A percentile compares a stretch with the other conserved stretches of the same genome.
These are phyloP conservation scores for Penicillium bovifimosum DNA, from an alignment of 495 filamentous ascomycete genomes.

Conservation along the genomic window DNA sequence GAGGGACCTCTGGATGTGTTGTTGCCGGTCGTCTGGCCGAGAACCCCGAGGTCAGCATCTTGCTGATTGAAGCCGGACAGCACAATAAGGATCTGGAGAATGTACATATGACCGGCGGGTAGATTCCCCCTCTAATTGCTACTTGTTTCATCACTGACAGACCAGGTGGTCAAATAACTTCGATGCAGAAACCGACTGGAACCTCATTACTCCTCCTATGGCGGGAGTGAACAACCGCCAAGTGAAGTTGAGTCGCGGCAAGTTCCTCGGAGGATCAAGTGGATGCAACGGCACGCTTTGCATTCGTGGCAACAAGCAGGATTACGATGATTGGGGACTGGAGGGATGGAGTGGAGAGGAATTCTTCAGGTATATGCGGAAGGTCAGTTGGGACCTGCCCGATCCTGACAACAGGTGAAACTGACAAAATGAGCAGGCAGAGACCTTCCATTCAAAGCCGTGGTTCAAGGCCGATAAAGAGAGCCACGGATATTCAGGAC, in stretches of 20 bases:
- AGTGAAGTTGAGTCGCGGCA: constrained; percentile 55
- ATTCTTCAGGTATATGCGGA: constrained; percentile 48
- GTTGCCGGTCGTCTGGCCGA: constrained; percentile 59
- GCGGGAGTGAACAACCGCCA: constrained; percentile 48
- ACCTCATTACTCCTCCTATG: constrained; percentile 51
- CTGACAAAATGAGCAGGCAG: constrained; percentile 26
- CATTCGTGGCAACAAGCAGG: constrained; percentile 53
- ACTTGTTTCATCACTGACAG: not conserved
- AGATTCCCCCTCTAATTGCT: not conserved
- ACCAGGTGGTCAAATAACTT: constrained; percentile 39
- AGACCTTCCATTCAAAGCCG: constrained; percentile 42
- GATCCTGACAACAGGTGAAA: not conserved
- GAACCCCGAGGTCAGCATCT: constrained; percentile 45
- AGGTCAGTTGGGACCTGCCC: too few relatives aligned
- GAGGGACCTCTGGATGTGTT: constrained; percentile 56
- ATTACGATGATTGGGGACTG: constrained; percentile 57
- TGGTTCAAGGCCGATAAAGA: constrained; percentile 37
- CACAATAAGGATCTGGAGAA: constrained; percentile 42
- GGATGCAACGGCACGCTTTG: constrained; percentile 60
- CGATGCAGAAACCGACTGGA: constrained; percentile 51
- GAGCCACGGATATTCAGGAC: constrained; percentile 41
- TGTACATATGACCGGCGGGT: constrained; percentile 45
- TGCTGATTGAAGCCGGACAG: constrained; percentile 53
- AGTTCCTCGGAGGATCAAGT: constrained; percentile 53
- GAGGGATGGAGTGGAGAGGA: constrained; percentile 51